A percentile compares a stretch with the other conserved stretches of the same genome.
Conservation (phyloP, 2,329 filamentous ascomycete genomes). For the Trichothecium sympodiale region DNA sequence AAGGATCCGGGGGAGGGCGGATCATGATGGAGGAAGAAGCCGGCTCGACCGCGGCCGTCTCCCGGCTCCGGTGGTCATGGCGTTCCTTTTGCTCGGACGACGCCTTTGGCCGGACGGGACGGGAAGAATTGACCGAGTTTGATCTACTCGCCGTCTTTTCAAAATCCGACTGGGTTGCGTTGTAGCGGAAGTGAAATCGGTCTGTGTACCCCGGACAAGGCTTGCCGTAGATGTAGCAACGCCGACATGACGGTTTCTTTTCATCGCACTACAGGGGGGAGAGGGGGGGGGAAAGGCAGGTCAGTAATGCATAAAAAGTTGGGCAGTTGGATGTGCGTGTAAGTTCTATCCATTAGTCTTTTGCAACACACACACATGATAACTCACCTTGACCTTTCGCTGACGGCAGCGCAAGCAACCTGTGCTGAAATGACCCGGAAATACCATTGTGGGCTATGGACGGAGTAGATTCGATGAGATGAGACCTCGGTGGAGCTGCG, state of each 20-base stretch:
- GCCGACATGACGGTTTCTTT: slow-evolving; percentile 18
- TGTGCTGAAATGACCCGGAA: slow-evolving; percentile 18
- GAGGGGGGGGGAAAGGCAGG: too few species aligned
- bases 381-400: slow-evolving; percentile 19
- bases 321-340: too few species aligned
- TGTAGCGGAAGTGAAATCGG: slow-evolving; percentile 21
- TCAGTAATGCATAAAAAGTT: too few species aligned
- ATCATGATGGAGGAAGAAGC: neutral
- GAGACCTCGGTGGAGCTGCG: neutral
- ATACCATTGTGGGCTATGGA: slow-evolving; percentile 13
- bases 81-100: neutral
- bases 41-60: too few species aligned
- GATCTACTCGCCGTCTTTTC: neutral
- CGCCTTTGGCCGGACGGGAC: too few species aligned
- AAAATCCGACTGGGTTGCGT: slow-evolving; percentile 4
- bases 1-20: slow-evolving; percentile 5
- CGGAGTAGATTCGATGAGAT: neutral
- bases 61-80: neutral
- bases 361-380: too few species aligned
- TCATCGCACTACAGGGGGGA: slow-evolving; percentile 18
- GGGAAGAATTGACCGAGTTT: too few species aligned
- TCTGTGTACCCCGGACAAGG: slow-evolving; percentile 22
- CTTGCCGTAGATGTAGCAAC: slow-evolving; percentile 20
- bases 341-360: too few species aligned
- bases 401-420: slow-evolving; percentile 18